A percentile compares a stretch with the other conserved stretches of the same genome.
Conservation (phyloP, 495 filamentous ascomycete genomes). For the Talaromyces liani region DNA sequence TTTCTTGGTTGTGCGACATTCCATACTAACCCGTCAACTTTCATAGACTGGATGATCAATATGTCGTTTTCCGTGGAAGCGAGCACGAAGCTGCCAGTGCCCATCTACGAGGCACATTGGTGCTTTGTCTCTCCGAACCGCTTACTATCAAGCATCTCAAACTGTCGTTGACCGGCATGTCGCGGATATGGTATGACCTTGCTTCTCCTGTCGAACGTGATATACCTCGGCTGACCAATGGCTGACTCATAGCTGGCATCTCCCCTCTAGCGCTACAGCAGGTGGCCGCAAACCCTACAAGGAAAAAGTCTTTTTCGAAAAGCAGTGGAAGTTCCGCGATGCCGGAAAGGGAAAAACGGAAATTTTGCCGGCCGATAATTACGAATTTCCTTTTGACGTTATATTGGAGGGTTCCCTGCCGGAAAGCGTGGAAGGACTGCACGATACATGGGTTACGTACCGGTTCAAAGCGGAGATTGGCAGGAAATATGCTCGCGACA, state of each 20-base stretch:
- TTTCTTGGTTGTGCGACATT: not conserved
- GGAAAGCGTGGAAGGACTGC: slow-evolving; percentile 84
- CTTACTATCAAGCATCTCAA: slow-evolving; percentile 66
- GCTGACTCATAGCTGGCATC: slow-evolving; percentile 27
- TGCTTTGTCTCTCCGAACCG: slow-evolving; percentile 64
- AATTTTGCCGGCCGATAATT: slow-evolving; percentile 66
- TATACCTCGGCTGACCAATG: not conserved
- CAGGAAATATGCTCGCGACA: slow-evolving; percentile 72
- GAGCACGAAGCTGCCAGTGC: slow-evolving; percentile 71
- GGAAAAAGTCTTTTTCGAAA: slow-evolving; percentile 49
- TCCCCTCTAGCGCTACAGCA: slow-evolving; percentile 35
- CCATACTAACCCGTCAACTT: not conserved
- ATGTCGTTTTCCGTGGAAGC: slow-evolving; percentile 69
- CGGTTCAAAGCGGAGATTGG: slow-evolving; percentile 82
- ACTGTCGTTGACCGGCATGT: slow-evolving; percentile 62
- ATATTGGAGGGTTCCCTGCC: slow-evolving; percentile 66
- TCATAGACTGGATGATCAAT: slow-evolving; percentile 67
- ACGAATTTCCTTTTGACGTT: slow-evolving; percentile 86
- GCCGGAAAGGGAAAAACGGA: slow-evolving; percentile 46
- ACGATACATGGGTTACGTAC: slow-evolving; percentile 75
- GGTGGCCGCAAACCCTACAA: slow-evolving; percentile 42
- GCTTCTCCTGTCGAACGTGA: not conserved
- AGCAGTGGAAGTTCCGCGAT: slow-evolving; percentile 47
- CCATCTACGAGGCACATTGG: slow-evolving; percentile 62
- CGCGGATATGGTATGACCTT: slow-evolving; percentile 54